Evolutionary conservation across 768 basidiomycete species (phyloP).

Genomic region (Hydnomerulius pinastri): DNA sequence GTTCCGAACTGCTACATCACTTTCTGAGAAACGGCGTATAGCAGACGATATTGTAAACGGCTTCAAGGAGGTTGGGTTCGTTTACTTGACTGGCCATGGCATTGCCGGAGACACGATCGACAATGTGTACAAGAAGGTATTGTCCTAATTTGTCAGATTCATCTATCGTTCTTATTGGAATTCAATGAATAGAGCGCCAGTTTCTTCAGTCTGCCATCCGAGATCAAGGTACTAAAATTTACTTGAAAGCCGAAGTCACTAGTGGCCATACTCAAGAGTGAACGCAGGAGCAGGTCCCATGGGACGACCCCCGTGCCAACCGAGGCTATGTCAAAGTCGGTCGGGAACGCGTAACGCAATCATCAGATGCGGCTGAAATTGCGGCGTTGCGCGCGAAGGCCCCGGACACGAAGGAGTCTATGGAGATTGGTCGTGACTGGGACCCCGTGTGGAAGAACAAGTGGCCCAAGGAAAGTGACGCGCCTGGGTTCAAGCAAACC

Average conservation of each 20-base stretch:
- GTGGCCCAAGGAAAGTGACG: conserved; percentile 70
- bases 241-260: neutral
- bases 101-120: conserved; percentile 58
- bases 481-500: conserved; percentile 66
- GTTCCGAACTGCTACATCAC: conserved; percentile 53
- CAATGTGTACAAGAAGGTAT: conserved; percentile 66
- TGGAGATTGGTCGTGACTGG: conserved; percentile 90
- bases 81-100: conserved; percentile 77
- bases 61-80: conserved; percentile 79
- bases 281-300: conserved; percentile 59
- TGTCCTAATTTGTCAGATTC: conserved; percentile 9
- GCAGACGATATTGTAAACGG: conserved; percentile 73
- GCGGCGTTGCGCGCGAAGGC: conserved; percentile 69
- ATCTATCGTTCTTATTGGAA: neutral
- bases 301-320: conserved; percentile 86
- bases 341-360: conserved; percentile 80
- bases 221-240: conserved; percentile 60
- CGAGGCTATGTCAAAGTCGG: conserved; percentile 83
- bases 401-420: conserved; percentile 81
- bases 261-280: neutral
- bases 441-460: conserved; percentile 75
- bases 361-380: conserved; percentile 70
- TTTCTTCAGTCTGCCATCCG: conserved; percentile 69
- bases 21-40: conserved; percentile 56
- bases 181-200: conserved; percentile 57